Conservation (phyloP, 345 rosid species). For the Cardamine resedifolia region DNA sequence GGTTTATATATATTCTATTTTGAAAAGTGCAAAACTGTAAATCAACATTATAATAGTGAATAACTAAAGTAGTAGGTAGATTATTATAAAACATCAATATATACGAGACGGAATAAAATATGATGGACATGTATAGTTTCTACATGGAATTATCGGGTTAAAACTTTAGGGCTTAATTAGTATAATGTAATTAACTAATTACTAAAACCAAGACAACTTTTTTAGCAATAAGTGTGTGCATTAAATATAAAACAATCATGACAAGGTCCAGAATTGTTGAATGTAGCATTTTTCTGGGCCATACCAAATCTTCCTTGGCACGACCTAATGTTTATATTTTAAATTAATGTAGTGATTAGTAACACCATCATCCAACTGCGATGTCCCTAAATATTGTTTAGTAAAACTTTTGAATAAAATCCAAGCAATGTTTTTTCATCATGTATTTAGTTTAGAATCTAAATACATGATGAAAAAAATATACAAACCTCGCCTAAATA, state of each 20-base stretch:
- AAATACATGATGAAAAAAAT: not conserved
- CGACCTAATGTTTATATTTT: constrained; percentile 9
- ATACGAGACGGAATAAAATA: not conserved
- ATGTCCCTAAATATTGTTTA: not conserved
- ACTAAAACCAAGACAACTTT: not conserved
- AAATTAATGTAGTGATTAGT: constrained; percentile 10
- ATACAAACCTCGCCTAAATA: not conserved
- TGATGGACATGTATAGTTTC: not conserved
- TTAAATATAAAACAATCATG: not conserved
- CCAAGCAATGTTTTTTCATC: not conserved
- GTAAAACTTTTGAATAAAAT: not conserved
- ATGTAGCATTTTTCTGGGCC: constrained; percentile 30
- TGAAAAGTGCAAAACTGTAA: not conserved
- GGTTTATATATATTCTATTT: too few species aligned
- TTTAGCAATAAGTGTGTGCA: not conserved
- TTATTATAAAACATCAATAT: not conserved
- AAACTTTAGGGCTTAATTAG: not conserved
- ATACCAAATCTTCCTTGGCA: constrained; percentile 21
- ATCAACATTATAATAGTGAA: not conserved
- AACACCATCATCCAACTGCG: constrained; percentile 14
- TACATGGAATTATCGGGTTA: not conserved
- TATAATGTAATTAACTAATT: not conserved
- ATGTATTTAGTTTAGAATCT: too few species aligned
- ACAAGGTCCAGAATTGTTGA: not conserved
- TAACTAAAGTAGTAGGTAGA: not conserved